Base-by-base conservation (phyloP, 2,329 filamentous ascomycete species). In the Cercospora zeae-maydis region DNA sequence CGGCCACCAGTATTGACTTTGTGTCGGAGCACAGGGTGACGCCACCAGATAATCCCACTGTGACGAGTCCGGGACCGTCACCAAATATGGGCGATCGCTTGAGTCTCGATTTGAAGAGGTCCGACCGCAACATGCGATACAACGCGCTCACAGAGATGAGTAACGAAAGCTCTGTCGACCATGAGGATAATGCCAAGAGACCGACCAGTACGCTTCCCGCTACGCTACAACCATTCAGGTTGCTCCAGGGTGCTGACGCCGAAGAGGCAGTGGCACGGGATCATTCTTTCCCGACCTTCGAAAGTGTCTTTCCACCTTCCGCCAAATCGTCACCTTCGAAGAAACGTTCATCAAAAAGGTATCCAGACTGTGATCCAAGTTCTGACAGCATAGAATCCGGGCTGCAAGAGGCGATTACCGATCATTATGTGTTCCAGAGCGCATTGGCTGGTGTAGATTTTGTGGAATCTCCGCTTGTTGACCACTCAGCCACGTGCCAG, bases 51-150 rank as follows among this genome's bases (percentile, higher is more conserved):
- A 58, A 53, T 49, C 61, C 61, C 7, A 34, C 19, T 4, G 57
- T 52, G 27, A 64, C 58, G 19, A 61, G 31, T 19, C 58, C 53
- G 8, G 54, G 59, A 34, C 58, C 53, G 10, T 58, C 63, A 8
- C 66, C 66, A 6, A 61, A 51, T 33, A 72, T 72, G 68, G 70
- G 71, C 14, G 65, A 68, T 45, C 63, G 64, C 2, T 49, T 66
- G 30, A 58, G 66, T 3, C 70, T 70, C 42, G 69, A 71, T n/a
- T 57, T 66, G 47, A 65, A 65, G 56, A 63, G 70, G n/a, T 70
- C 71, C 7, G 62, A 68, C n/a, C 66, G 70, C 37, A 67, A 72
- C 45, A 67, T 66, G 59, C 67, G 70, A 14, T 72, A 72, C 63
- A 72, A 71, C 34, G 69, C 70, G 10, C 56, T 73, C 8, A 59